Evolutionary conservation across 169 alveolate species (phyloP).

Genomic region (Gregarina niphandrodes): DNA sequence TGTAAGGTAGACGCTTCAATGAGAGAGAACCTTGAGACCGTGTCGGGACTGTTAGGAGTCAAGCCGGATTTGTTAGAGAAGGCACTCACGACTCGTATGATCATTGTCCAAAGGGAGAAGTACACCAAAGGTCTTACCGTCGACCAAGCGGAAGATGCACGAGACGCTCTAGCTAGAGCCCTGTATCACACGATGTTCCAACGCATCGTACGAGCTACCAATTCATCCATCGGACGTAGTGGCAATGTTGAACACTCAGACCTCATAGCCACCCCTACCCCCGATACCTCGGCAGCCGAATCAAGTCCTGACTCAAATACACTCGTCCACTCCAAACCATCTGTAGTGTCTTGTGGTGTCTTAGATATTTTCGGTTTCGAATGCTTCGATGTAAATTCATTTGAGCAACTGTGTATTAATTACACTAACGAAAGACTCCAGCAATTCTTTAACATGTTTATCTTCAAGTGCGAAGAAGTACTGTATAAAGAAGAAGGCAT

Average conservation of each 20-base stretch:
- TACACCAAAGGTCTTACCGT: conserved; percentile 3
- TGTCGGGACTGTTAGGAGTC: conserved; percentile 29
- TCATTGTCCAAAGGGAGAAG: conserved; percentile 14
- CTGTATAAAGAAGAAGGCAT: conserved; percentile 26
- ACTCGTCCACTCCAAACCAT: background rate
- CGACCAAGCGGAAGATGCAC: conserved; percentile 3
- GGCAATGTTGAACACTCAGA: conserved; percentile 11
- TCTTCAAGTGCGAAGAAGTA: conserved; percentile 66
- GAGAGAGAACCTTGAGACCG: conserved; percentile 15
- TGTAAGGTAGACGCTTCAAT: conserved; percentile 1
- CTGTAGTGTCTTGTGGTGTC: conserved; percentile 47
- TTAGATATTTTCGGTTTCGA: conserved; percentile 93
- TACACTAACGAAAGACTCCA: conserved; percentile 84
- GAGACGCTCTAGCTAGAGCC: conserved; percentile 87
- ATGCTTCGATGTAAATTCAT: conserved; percentile 66
- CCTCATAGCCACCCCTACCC: background rate
- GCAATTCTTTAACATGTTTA: conserved; percentile 69
- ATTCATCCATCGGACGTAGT: conserved; percentile 51
- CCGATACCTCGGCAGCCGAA: background rate
- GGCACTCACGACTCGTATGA: conserved; percentile 26
- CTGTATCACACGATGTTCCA: conserved; percentile 76
- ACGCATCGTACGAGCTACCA: conserved; percentile 71
- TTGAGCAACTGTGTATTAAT: conserved; percentile 85
- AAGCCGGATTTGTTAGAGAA: conserved; percentile 19
- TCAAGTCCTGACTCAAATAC: background rate